These are phyloP conservation scores for Aspergillus uvarum DNA, from an alignment of 2,329 filamentous ascomycete species.

Conservation along the genomic window DNA sequence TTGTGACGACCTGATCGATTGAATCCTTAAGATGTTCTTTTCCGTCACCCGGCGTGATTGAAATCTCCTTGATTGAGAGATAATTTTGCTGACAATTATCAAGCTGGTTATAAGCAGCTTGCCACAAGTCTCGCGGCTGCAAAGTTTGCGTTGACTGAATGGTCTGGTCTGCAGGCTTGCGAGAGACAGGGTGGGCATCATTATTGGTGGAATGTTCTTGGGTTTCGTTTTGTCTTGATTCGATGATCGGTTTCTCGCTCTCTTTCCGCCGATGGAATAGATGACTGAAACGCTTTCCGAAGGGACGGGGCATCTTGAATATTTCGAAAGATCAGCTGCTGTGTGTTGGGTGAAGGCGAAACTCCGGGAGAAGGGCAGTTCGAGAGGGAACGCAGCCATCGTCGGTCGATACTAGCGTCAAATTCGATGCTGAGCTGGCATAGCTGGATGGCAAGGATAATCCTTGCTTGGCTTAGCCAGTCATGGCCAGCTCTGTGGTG, in stretches of 20 bases:
- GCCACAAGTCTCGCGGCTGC: slow-evolving; percentile 16
- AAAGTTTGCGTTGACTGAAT: not conserved
- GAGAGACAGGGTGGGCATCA: not conserved
- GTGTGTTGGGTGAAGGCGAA: not conserved
- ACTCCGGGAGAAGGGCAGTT: not conserved
- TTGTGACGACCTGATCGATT: slow-evolving; percentile 13
- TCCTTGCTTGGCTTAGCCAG: not conserved
- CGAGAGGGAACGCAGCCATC: not conserved
- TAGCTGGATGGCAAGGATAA: not conserved
- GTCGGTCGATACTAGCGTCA: not conserved
- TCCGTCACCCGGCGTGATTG: not conserved
- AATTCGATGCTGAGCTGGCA: not conserved
- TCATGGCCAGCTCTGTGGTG: not conserved
- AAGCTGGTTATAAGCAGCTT: slow-evolving; percentile 18
- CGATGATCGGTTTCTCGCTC: not conserved
- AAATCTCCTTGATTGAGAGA: slow-evolving; percentile 1
- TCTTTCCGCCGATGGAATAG: not conserved
- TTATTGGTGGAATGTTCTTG: not conserved
- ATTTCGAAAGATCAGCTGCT: too few relatives aligned
- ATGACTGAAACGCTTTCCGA: not conserved
- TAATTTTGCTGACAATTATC: slow-evolving; percentile 7
- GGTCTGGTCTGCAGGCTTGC: not conserved
- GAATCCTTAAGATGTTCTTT: slow-evolving; percentile 1
- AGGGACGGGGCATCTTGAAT: not conserved
- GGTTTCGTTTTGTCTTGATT: not conserved